Base-by-base conservation (phyloP, 257 asterid species). In the Gentiana macrophylla region DNA sequence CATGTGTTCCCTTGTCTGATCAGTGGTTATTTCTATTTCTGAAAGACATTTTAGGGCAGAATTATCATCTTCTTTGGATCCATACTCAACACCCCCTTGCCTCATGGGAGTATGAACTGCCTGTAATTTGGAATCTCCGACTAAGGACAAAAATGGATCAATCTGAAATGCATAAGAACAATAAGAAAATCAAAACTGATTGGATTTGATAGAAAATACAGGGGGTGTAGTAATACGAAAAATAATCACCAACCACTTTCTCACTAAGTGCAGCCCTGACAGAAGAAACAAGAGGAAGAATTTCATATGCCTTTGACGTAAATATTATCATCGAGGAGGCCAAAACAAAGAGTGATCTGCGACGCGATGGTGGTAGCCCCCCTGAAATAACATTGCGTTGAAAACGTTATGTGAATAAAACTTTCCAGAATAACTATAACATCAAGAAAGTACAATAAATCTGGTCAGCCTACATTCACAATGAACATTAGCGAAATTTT, bases 301-400 rank as follows among this genome's bases (percentile, higher is more conserved):
- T 80, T 67, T 67, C 71, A 71, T 69, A 86, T 56, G 93, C 95
- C 74, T 83, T 84, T 1, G 94, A 74, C 53, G 94, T 71, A 69
- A 88, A 92, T 61, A 92, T 79, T 54, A 92, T 75, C 99, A 92
- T 92, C 5, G 81, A 75, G 55, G 91, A 80, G 12, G 99, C 91
- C 73, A 92, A 69, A 32, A 88, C 77, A 71, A 77, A 92, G 41
- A 92, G 95, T 62, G 99, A 92, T 75, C 99, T 82, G 36, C 93
- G 81, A 32, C 97, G 88, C 67, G 99, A 80, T 58, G 94, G 89
- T 57, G 86, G 87, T 59, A 92, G 73, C 32, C 71, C 63, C 59
- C 94, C 99, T 88, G 90, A 67, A 81, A 72, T 33, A 74, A 3
- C 32, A 50, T 24, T 24, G 24, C 37, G 46, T n/a, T 53, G 33